Conservation (phyloP, 2,329 filamentous ascomycete species). For the Neonectria punicea region DNA sequence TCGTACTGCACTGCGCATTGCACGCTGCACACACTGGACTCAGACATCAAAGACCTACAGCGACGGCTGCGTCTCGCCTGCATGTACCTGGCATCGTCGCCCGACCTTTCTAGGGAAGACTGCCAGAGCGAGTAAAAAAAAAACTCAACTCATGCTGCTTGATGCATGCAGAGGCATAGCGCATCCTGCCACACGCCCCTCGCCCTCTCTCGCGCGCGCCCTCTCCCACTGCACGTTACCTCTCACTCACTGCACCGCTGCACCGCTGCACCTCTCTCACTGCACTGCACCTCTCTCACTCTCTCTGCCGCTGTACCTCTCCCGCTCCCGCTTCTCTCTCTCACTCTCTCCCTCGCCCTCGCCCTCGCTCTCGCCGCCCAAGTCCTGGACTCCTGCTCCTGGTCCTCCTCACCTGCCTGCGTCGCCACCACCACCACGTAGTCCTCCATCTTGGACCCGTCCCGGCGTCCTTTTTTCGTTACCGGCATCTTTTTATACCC, state of each 20-base stretch:
- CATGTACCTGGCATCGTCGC: conserved; percentile 42
- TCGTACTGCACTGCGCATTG: conserved; percentile 12
- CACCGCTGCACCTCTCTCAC: conserved; percentile 25
- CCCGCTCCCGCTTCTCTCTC: conserved; percentile 4
- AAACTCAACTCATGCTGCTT: conserved; percentile 41
- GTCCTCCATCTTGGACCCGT: conserved; percentile 40
- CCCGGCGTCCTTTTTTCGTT: conserved; percentile 36
- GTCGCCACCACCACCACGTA: conserved; percentile 38
- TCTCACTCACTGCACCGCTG: conserved; percentile 13
- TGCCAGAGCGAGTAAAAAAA: conserved; percentile 35
- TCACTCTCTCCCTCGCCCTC: conserved; percentile 3
- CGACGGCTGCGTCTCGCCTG: conserved; percentile 33
- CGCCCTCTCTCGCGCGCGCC: conserved; percentile 3
- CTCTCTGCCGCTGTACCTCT: conserved; percentile 27
- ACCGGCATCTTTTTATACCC: conserved; percentile 45
- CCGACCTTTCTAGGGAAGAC: conserved; percentile 24
- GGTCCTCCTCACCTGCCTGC: conserved; percentile 39
- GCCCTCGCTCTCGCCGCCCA: conserved; percentile 3
- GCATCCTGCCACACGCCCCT: conserved; percentile 37
- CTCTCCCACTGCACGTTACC: conserved; percentile 24
- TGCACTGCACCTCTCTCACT: conserved; percentile 25
- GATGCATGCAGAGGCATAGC: conserved; percentile 43
- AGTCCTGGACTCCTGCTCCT: conserved; percentile 9
- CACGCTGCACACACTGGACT: conserved; percentile 16
- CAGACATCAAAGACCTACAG: conserved; percentile 32